Conservation (phyloP, 306 rosid species). For the Quercus cerris region DNA sequence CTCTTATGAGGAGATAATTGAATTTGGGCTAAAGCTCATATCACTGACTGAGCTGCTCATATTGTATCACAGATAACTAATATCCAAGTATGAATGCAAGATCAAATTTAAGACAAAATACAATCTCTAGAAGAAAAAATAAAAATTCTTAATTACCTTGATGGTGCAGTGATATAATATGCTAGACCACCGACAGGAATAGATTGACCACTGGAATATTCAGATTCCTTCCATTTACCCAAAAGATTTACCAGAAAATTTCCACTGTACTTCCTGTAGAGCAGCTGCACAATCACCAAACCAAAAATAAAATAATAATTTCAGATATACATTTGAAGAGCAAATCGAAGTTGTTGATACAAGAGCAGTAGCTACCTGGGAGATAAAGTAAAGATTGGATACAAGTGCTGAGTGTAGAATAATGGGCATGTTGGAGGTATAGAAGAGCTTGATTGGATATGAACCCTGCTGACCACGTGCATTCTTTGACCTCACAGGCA, state of each 20-base stretch:
- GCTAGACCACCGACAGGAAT: constrained; percentile 93
- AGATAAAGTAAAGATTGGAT: constrained; percentile 86
- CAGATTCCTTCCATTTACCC: constrained; percentile 97
- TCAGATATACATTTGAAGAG: neutral
- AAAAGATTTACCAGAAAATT: constrained; percentile 81
- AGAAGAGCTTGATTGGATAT: constrained; percentile 89
- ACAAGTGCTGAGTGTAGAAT: constrained; percentile 97
- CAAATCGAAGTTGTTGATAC: neutral
- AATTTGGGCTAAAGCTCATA: too few relatives aligned
- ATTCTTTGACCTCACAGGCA: constrained; percentile 95
- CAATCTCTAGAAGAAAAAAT: neutral
- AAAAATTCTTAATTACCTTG: constrained; percentile 53
- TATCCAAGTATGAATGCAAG: neutral
- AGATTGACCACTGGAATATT: constrained; percentile 83
- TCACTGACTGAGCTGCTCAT: neutral
- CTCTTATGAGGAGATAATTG: too few relatives aligned
- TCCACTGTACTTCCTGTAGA: constrained; percentile 80
- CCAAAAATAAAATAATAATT: neutral
- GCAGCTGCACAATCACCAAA: constrained; percentile 45
- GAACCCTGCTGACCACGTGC: constrained; percentile 97
- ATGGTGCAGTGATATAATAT: constrained; percentile 89
- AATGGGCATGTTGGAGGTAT: constrained; percentile 97
- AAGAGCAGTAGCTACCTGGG: constrained; percentile 62
- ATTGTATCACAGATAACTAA: neutral
- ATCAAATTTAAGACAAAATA: neutral